Evolutionary conservation across 2,329 filamentous ascomycete species (phyloP), one percentile per base, ranked within the genome.

Genomic region (Monosporascus sp.): DNA sequence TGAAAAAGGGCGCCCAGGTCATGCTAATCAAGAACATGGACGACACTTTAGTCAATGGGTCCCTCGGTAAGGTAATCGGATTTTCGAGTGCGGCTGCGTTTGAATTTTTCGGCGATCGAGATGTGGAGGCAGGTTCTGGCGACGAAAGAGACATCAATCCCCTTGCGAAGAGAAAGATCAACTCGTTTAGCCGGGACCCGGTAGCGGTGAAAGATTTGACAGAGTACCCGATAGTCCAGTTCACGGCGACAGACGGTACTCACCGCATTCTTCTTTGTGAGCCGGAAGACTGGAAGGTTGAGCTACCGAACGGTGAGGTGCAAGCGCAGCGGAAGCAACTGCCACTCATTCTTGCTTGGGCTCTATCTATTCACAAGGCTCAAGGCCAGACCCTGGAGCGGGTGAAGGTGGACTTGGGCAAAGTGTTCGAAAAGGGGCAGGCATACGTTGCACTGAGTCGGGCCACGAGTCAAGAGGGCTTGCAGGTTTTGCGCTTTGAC

Each of bases 21-120:
- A 99, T 99, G 94, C 77, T 99, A n/a, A 97, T 99, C 78, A 99
- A 99, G 71, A 99, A 99, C 63, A 87, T 97, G 73, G 94, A 99
- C 65, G 91, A 96, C 40, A 86, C 84, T 0, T 79, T 99, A 0
- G 94, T 97, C 61, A 99, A 99, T 66, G 94, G 94, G 5, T 96
- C 93, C 0, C 78, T 99, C 9, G 94, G 94, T 24, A 92, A 88
- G 56, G 88, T 99, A 5, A 79, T 87, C 14, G 84, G 80, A 6
- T 96, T 96, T 70, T 92, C 91, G 69, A 76, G 65, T 17, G 71
- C 78, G 56, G 59, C 61, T 14, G 68, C 70, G 14, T 78, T 76
- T 54, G 71, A 72, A 24, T 49, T 65, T 2, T 68, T 58, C 51
- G 54, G 59, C 22, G 53, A 51, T 20, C 59, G 51, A 2, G 63